A percentile compares a stretch with the other conserved stretches of the same genome.
phyloP scores from a whole-genome alignment of 306 rosid species.

The Carpinus viminea region DNA sequence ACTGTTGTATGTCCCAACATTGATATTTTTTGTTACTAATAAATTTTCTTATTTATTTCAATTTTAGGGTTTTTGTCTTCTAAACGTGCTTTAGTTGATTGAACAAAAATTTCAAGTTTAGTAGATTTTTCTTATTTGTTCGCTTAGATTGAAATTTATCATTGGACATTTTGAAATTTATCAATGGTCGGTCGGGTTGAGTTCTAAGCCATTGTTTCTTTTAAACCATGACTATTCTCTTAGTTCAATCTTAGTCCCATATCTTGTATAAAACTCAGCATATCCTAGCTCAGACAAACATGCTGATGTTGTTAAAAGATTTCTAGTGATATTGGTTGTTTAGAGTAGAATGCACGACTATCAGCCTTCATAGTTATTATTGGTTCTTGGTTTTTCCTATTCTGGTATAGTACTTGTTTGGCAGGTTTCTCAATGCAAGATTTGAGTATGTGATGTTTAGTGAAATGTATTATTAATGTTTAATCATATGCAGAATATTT shows the following conservation, averaged over 20 bases:
- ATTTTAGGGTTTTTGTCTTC: neutral
- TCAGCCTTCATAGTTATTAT: neutral
- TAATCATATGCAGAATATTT: conserved; percentile 61
- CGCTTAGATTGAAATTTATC: neutral
- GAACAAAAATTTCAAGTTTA: too few species aligned
- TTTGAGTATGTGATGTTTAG: conserved; percentile 6
- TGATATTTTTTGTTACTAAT: too few species aligned
- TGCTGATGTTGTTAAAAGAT: neutral
- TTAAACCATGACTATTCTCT: neutral
- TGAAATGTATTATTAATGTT: neutral
- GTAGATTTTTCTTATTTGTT: neutral
- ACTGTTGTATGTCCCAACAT: too few species aligned
- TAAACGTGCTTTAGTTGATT: neutral
- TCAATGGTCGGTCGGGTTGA: neutral
- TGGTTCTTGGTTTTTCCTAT: neutral
- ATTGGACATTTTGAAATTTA: neutral
- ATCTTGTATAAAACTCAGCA: neutral
- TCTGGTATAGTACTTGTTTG: neutral
- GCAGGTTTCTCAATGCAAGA: conserved; percentile 9
- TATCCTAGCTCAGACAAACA: neutral
- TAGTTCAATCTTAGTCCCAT: neutral
- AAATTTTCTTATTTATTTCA: neutral
- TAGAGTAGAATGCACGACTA: neutral
- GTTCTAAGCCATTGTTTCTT: neutral
- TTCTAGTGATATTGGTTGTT: neutral